phyloP scores from a whole-genome alignment of 805 yeast species.

The Yueomyces sp. region DNA sequence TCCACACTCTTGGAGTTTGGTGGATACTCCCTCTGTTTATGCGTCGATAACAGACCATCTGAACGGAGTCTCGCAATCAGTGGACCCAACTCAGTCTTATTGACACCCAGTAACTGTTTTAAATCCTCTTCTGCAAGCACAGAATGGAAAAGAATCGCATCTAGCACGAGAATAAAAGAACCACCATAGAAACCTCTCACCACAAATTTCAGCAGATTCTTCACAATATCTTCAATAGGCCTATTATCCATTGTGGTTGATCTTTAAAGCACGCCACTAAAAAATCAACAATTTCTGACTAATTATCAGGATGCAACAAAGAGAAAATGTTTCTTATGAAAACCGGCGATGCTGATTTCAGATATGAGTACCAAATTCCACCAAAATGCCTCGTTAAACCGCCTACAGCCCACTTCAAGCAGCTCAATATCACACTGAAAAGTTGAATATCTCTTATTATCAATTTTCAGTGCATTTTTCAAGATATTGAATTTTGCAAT shows the following conservation, averaged over 20 bases:
- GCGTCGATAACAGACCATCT: conserved; percentile 63
- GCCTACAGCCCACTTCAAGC: no score
- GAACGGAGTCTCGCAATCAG: conserved; percentile 71
- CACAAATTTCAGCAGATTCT: conserved; percentile 54
- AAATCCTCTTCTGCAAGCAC: conserved; percentile 90
- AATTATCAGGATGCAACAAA: no score
- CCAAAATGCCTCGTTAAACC: no score
- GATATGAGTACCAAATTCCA: no score
- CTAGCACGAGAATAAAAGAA: conserved; percentile 72
- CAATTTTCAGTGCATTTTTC: no score
- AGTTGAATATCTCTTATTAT: no score
- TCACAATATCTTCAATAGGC: conserved; percentile 30
- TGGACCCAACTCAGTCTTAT: conserved; percentile 75
- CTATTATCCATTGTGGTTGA: conserved; percentile 16
- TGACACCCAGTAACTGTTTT: conserved; percentile 65
- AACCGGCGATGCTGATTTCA: no score
- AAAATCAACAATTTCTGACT: no score
- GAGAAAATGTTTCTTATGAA: no score
- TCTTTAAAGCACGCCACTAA: no score
- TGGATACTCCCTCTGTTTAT: conserved; percentile 58
- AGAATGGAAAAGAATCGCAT: conserved; percentile 76
- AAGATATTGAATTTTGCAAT: no score
- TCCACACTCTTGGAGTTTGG: conserved; percentile 52
- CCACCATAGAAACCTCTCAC: conserved; percentile 78
- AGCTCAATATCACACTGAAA: no score